Evolutionary conservation across 805 yeast genomes (phyloP), one percentile per base, ranked within the genome.

Genomic region (Sugiyamaella boreocaroliniensis): DNA sequence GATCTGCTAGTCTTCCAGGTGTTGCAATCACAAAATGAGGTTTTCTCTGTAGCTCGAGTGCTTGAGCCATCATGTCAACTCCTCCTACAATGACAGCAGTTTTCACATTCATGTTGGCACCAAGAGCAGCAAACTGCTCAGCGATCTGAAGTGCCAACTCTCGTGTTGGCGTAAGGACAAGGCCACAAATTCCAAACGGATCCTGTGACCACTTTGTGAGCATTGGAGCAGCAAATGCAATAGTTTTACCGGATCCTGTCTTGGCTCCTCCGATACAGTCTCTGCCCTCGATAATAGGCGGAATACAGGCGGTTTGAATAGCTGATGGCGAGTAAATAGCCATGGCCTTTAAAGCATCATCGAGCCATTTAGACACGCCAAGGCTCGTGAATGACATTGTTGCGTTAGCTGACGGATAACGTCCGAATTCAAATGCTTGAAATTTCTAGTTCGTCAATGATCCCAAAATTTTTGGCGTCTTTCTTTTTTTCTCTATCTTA

Each of bases 261-360:
- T 86, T 86, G 32, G 99, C 99, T 43, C 99, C 99, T 49, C 99
- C 99, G 49, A 93, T 92, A 70, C 97, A 90, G 67, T 90, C 96
- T 60, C 83, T 78, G 7, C 95, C 55, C 43, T 74, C 75, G 40
- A 93, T 66, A 53, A 93, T 86, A 52, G 84, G 79, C 0, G 98
- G 98, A 46, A 93, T 92, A 65, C 97, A 89, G 3, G 89, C 87
- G 8, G 73, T 65, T 67, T 93, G 99, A 71, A 93, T 92, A 18
- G 81, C 80, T 0, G 98, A 87, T 1, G 99, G 99, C 4, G 78
- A 75, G 26, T 77, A 73, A 45, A 93, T 93, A 55, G 82, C 82
- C 95, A 93, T 89, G 7, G 95, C 81, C 0, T 71, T 68, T 4
- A 93, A 76, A 0, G 97, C 77, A 59, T 92, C 97, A 29, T 75